Percentiles rank a stretch among this genome's conserved stretches.
Conservation (phyloP, 208 protist species). For the Acanthamoeba castellanii region DNA sequence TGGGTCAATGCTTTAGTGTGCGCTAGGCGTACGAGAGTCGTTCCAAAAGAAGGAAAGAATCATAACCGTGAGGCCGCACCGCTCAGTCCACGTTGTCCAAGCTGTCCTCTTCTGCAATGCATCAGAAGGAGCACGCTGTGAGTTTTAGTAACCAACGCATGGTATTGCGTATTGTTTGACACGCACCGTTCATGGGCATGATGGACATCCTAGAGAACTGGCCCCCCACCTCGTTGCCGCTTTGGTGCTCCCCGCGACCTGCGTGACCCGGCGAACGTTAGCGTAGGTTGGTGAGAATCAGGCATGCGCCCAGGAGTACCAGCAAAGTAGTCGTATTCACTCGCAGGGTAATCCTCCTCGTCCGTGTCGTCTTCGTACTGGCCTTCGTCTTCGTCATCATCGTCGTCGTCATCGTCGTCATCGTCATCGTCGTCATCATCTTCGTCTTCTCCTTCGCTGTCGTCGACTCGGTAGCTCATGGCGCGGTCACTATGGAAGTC, state of each 20-base stretch:
- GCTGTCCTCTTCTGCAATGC: background rate
- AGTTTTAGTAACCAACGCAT: background rate
- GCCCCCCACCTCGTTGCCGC: background rate
- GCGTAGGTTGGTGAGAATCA: background rate
- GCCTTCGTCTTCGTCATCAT: background rate
- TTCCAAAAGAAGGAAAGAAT: too few species aligned
- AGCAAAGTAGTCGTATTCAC: background rate
- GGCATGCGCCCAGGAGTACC: background rate
- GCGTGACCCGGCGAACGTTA: background rate
- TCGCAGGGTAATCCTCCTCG: background rate
- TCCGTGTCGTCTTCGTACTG: background rate
- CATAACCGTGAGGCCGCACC: too few species aligned
- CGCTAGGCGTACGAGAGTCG: too few species aligned
- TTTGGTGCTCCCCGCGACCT: background rate
- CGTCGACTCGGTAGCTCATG: background rate
- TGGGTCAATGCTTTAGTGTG: background rate
- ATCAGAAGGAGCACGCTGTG: background rate
- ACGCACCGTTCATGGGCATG: background rate
- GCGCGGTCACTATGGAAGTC: background rate
- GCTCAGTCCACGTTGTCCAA: constrained; percentile 45
- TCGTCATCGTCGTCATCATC: background rate
- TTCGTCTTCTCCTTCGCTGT: background rate
- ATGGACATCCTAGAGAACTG: constrained; percentile 32
- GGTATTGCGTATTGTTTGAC: background rate
- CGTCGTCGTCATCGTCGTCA: background rate